A percentile compares a stretch with the other conserved stretches of the same genome.
phyloP scores from a whole-genome alignment of 2,329 filamentous ascomycete species.

The Colletotrichum karsti region DNA sequence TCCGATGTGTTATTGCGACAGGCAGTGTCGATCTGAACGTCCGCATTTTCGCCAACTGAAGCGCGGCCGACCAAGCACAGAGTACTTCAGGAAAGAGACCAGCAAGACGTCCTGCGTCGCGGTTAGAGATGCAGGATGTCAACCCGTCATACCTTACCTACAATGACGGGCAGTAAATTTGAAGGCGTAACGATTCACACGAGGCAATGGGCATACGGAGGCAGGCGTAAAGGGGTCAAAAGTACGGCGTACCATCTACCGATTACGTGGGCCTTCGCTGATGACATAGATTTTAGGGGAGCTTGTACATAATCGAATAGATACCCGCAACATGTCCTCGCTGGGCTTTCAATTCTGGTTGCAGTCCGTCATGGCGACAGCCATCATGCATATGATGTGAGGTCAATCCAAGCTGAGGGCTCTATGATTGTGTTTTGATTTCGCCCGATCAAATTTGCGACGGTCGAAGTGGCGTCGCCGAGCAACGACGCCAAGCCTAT shows the following conservation, averaged over 20 bases:
- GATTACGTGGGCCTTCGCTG: constrained; percentile 24
- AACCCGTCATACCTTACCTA: not conserved
- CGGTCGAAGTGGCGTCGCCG: not conserved
- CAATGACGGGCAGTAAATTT: constrained; percentile 9
- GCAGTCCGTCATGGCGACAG: not conserved
- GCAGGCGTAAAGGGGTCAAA: constrained; percentile 25
- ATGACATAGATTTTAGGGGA: constrained; percentile 28
- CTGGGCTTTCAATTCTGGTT: constrained; percentile 11
- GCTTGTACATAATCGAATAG: constrained; percentile 30
- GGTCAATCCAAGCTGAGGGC: too few relatives aligned
- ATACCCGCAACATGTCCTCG: constrained; percentile 27
- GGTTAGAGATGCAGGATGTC: not conserved
- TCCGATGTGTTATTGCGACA: constrained; percentile 87
- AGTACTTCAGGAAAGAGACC: not conserved
- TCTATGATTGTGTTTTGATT: too few relatives aligned
- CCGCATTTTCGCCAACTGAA: constrained; percentile 75
- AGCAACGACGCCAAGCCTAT: too few relatives aligned
- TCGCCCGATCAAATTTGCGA: too few relatives aligned
- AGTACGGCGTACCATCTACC: constrained; percentile 22
- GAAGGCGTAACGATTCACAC: constrained; percentile 27
- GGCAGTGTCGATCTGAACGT: constrained; percentile 85
- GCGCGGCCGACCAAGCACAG: too few relatives aligned
- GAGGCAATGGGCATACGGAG: constrained; percentile 23
- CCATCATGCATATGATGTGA: too few relatives aligned
- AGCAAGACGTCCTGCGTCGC: not conserved